These are phyloP conservation scores for Westerdykella aurantiaca DNA, from an alignment of 2,329 filamentous ascomycete genomes.

Conservation along the genomic window DNA sequence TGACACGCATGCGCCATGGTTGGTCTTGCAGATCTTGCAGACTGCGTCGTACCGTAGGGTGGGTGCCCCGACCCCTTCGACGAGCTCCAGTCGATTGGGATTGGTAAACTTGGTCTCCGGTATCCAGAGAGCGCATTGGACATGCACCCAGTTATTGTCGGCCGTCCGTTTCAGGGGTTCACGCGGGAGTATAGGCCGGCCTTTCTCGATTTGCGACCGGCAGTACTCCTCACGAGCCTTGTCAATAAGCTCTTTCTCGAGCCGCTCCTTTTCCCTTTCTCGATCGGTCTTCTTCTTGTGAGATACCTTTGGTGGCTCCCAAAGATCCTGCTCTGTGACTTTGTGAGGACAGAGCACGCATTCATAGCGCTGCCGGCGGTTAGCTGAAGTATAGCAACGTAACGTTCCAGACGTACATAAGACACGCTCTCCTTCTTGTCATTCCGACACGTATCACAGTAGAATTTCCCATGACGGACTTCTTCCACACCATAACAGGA, in stretches of 20 bases:
- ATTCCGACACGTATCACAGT: constrained; percentile 92
- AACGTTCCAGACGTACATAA: constrained; percentile 56
- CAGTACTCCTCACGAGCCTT: constrained; percentile 77
- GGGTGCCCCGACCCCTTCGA: constrained; percentile 71
- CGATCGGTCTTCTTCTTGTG: constrained; percentile 90
- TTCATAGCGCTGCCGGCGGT: constrained; percentile 64
- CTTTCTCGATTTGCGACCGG: constrained; percentile 74
- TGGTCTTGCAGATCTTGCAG: constrained; percentile 78
- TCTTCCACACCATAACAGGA: constrained; percentile 86
- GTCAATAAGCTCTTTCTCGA: constrained; percentile 77
- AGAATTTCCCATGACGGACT: constrained; percentile 71
- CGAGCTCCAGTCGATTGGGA: constrained; percentile 72
- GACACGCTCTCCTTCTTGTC: constrained; percentile 88
- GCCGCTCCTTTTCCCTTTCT: constrained; percentile 78
- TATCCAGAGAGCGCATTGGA: constrained; percentile 86
- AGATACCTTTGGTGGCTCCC: constrained; percentile 71
- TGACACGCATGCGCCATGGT: constrained; percentile 69
- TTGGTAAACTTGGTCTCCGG: constrained; percentile 90
- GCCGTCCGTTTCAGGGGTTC: constrained; percentile 90
- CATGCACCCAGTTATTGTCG: constrained; percentile 98
- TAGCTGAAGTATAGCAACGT: constrained; percentile 5
- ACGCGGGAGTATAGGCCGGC: constrained; percentile 75
- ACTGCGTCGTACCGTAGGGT: constrained; percentile 73
- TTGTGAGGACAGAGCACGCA: constrained; percentile 88
- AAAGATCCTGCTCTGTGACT: constrained; percentile 72